Conservation (phyloP, 306 rosid species). For the Fragaria ananassa region DNA sequence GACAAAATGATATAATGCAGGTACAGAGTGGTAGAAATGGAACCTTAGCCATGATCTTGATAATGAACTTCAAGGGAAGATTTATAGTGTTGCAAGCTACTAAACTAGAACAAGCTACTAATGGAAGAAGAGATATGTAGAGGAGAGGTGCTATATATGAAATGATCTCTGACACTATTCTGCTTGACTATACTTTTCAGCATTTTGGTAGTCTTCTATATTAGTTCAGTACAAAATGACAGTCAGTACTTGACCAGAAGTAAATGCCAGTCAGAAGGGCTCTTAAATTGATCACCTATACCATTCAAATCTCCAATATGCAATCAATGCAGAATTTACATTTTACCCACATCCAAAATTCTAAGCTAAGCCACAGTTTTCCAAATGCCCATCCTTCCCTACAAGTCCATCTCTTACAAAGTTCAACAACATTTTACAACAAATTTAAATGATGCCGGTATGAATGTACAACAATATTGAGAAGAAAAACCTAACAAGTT, state of each 20-base stretch:
- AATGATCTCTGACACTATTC: slow-evolving; percentile 1
- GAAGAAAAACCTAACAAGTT: not conserved
- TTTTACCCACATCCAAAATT: not conserved
- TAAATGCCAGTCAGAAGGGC: slow-evolving; percentile 35
- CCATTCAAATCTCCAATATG: slow-evolving; percentile 9
- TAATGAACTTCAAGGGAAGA: not conserved
- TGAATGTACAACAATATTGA: not conserved
- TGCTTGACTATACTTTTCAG: not conserved
- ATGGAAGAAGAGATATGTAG: slow-evolving; percentile 17
- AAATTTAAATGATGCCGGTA: not conserved
- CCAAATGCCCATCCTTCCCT: not conserved
- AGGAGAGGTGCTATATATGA: slow-evolving; percentile 10
- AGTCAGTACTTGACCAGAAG: slow-evolving; percentile 31
- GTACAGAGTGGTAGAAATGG: slow-evolving; percentile 9
- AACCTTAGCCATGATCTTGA: slow-evolving; percentile 53
- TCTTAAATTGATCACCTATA: slow-evolving; percentile 23
- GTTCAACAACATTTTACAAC: not conserved
- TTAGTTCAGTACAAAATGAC: slow-evolving; percentile 30
- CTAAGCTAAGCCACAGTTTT: slow-evolving; percentile 7
- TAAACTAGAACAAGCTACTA: slow-evolving; percentile 18
- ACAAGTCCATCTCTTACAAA: not conserved
- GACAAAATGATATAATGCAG: not conserved
- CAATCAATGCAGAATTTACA: slow-evolving; percentile 31
- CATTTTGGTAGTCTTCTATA: not conserved
- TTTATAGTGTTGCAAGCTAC: not conserved